Evolutionary conservation across 495 filamentous ascomycete species (phyloP), one percentile per base, ranked within the genome.

Genomic region (Aspergillus nidulans): DNA sequence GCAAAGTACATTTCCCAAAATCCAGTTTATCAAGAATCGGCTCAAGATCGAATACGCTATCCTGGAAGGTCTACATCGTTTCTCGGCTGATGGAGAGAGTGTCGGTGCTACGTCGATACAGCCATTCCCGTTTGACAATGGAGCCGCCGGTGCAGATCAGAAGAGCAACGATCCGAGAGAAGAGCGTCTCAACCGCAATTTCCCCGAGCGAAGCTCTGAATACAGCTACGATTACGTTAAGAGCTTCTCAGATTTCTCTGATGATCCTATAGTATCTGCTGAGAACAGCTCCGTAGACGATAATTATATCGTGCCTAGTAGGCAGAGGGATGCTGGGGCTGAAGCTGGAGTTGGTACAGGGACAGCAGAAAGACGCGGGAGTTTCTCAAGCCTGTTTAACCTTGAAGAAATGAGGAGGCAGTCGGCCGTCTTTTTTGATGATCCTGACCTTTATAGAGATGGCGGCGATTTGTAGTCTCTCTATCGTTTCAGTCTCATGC

Each of bases 21-120:
- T 97, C 26, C 85, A 91, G 59, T 97, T 97, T 66, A 83, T 97
- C 48, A 79, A 77, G 47, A 97, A 98, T 63, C 72, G 94, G 20
- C 80, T 96, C 43, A 88, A 87, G 56, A 81, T 95, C 15, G 94
- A 98, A 71, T 76, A 80, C 40, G 65, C 88, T 18, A 87, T 96
- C 59, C 87, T 95, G 67, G 69, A 79, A 57, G 92, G 91, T 1
- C 70, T 94, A 10, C 70, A 82, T 24, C 77, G 82, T 61, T 82
- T 74, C 56, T 74, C 66, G 13, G 19, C 59, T 1, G 57, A 61
- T 12, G 68, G 66, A 16, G 66, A 57, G 1, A 63, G 65, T 18
- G 59, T 56, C 1, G 64, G 65, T 18, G 59, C 59, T 7, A 38
- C 61, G 9, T 43, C 69, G 63, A 40, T 51, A 60, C 42, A 53